Conservation (phyloP, 2,329 filamentous ascomycete genomes). For the Volutella citrinella region DNA sequence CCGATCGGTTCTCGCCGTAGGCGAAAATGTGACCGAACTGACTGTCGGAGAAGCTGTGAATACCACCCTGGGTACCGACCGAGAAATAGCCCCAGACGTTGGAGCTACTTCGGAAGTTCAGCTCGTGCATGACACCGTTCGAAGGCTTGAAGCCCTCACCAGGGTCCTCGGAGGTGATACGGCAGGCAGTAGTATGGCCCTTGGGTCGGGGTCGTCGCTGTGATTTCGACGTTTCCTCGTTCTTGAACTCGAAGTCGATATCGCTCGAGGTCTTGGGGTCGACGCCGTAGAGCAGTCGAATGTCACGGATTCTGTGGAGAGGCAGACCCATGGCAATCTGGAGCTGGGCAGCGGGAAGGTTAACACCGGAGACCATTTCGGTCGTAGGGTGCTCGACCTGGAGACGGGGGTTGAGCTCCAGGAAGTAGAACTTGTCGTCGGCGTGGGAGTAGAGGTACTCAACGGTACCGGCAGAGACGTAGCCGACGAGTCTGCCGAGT, state of each 20-base stretch:
- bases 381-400: conserved; percentile 99
- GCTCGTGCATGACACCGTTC: conserved; percentile 96
- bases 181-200: conserved; percentile 95
- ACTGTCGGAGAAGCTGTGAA: conserved; percentile 98
- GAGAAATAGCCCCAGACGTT: conserved; percentile 99
- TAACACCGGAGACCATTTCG: conserved; percentile 98
- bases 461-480: conserved; percentile 97
- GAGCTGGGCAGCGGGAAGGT: conserved; percentile 93
- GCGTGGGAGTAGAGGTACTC: conserved; percentile 98
- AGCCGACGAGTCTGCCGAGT: conserved; percentile 89
- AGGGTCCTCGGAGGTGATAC: conserved; percentile 98
- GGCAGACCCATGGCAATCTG: conserved; percentile 99
- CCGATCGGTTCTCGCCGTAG: conserved; percentile 94
- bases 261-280: conserved; percentile 82
- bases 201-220: conserved; percentile 91
- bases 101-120: conserved; percentile 98
- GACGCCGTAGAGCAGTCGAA: conserved; percentile 91
- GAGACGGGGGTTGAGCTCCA: conserved; percentile 97
- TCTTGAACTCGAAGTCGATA: conserved; percentile 96
- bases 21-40: conserved; percentile 99
- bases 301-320: conserved; percentile 91
- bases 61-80: conserved; percentile 91
- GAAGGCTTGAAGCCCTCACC: conserved; percentile 99
- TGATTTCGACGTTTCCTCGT: conserved; percentile 74
- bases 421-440: conserved; percentile 99